Evolutionary conservation across 108 stramenopile genomes (phyloP).

Genomic region (Cyclostephanos tholiformis): DNA sequence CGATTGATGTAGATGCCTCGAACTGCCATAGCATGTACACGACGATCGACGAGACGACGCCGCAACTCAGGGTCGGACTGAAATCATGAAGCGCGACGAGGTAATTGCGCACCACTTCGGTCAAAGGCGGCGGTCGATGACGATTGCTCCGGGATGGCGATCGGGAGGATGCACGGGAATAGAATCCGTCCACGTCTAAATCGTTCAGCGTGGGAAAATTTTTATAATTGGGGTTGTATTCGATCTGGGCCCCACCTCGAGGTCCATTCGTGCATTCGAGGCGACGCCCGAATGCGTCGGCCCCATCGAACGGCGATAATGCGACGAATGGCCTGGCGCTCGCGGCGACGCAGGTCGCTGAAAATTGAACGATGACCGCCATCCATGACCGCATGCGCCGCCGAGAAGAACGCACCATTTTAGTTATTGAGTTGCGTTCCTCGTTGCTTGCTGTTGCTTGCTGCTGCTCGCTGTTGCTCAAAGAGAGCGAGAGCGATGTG

Average conservation of each 20-base stretch:
- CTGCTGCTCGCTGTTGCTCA: too few species aligned
- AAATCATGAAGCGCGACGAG: constrained; percentile 16
- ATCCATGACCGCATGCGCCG: not conserved
- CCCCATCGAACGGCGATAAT: not conserved
- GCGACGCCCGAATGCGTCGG: not conserved
- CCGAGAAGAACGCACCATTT: not conserved
- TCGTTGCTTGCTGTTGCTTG: too few species aligned
- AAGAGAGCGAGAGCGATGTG: too few species aligned
- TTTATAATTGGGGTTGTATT: constrained; percentile 39
- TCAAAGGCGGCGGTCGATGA: constrained; percentile 37
- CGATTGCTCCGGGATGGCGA: constrained; percentile 6
- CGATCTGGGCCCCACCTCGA: constrained; percentile 32
- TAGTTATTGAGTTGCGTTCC: too few species aligned
- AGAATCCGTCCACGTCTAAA: constrained; percentile 33
- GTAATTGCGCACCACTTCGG: constrained; percentile 30
- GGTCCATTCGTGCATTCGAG: constrained; percentile 4
- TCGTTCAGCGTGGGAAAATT: constrained; percentile 29
- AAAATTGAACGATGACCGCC: not conserved
- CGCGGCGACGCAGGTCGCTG: not conserved
- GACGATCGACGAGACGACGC: constrained; percentile 29
- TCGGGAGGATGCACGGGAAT: constrained; percentile 11
- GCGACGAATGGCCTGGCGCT: constrained; percentile 1
- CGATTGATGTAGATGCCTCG: constrained; percentile 18
- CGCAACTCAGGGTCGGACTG: constrained; percentile 48
- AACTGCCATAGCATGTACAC: constrained; percentile 68